Evolutionary conservation across 495 filamentous ascomycete species (phyloP).

Genomic region (Penicillium fimorum): DNA sequence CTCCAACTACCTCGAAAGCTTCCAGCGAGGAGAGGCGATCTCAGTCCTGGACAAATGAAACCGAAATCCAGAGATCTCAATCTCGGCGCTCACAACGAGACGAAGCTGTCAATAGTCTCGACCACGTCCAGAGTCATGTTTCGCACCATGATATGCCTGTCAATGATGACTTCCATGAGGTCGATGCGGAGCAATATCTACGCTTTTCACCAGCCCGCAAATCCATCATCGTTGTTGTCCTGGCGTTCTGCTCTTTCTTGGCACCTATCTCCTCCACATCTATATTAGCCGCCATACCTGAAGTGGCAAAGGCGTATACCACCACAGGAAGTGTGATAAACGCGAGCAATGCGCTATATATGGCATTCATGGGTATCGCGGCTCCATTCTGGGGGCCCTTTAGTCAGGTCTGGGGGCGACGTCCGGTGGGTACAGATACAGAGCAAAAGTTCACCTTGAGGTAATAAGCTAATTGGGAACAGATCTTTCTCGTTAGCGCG

Average conservation of each 20-base stretch:
- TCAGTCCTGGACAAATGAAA: conserved; percentile 10
- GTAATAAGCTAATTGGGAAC: conserved; percentile 13
- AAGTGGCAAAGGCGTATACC: conserved; percentile 60
- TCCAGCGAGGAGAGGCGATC: conserved; percentile 20
- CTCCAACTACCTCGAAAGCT: conserved; percentile 16
- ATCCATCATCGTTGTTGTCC: conserved; percentile 56
- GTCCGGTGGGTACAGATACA: conserved; percentile 45
- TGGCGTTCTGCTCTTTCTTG: conserved; percentile 66
- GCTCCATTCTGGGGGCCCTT: conserved; percentile 68
- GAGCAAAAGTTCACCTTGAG: not conserved
- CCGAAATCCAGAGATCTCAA: conserved; percentile 14
- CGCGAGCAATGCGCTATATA: conserved; percentile 65
- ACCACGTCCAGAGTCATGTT: conserved; percentile 29
- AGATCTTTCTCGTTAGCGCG: conserved; percentile 57
- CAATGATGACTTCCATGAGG: conserved; percentile 27
- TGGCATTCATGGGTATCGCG: conserved; percentile 67
- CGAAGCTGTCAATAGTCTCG: conserved; percentile 15
- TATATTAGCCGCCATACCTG: conserved; percentile 66
- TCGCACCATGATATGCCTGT: conserved; percentile 39
- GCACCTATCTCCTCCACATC: conserved; percentile 67
- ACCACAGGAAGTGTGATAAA: conserved; percentile 67
- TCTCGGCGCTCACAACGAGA: conserved; percentile 10
- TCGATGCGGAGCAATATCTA: conserved; percentile 49
- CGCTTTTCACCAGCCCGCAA: conserved; percentile 57
- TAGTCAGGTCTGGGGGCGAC: conserved; percentile 64